phyloP scores from a whole-genome alignment of 2,329 filamentous ascomycete genomes.

The Penicillium sp. region DNA sequence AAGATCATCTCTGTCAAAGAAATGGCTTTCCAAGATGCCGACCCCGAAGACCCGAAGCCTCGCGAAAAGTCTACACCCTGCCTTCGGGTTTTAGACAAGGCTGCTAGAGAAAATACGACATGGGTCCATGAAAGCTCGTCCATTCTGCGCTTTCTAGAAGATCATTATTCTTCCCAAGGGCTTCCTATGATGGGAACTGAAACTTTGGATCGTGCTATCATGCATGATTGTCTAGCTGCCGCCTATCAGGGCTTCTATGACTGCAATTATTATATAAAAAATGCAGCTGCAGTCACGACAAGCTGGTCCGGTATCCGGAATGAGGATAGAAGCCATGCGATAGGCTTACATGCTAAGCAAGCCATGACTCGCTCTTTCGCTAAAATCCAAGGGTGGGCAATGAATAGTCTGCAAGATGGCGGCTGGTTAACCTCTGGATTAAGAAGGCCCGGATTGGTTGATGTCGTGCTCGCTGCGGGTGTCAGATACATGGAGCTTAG shows the following conservation, averaged over 20 bases:
- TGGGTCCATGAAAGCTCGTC: neutral
- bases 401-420: neutral
- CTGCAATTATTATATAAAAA: neutral
- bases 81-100: neutral
- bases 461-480: neutral
- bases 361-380: neutral
- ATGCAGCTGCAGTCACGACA: neutral
- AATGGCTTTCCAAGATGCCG: neutral
- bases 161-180: neutral
- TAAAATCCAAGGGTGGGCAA: neutral
- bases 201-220: neutral
- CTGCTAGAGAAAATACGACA: neutral
- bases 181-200: neutral
- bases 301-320: neutral
- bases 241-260: neutral
- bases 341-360: neutral
- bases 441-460: neutral
- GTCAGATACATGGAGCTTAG: neutral
- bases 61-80: neutral
- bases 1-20: neutral
- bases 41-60: neutral
- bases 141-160: neutral
- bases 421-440: neutral
- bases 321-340: neutral
- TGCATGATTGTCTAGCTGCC: neutral